These are phyloP conservation scores for Hippophae tibetana DNA, from an alignment of 306 rosid genomes.

Conservation along the genomic window DNA sequence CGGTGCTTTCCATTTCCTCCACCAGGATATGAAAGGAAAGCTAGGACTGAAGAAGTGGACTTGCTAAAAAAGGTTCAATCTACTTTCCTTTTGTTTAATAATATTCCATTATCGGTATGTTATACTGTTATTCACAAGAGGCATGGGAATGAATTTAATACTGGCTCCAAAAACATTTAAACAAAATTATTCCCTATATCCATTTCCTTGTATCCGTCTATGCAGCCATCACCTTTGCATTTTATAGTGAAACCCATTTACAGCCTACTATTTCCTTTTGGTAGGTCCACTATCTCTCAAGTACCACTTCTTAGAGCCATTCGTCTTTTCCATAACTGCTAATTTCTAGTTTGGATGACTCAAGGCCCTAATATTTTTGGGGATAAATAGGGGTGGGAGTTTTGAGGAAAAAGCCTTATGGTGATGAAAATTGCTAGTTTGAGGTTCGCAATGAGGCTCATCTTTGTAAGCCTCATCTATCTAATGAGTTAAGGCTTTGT, in stretches of 20 bases:
- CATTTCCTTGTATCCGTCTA: too few relatives aligned
- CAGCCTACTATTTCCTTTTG: too few relatives aligned
- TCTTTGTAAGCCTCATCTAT: too few relatives aligned
- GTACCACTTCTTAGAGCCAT: not conserved
- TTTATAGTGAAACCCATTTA: too few relatives aligned
- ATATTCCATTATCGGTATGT: slow-evolving; percentile 10
- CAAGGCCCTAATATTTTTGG: not conserved
- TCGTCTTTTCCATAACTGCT: not conserved
- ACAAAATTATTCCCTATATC: too few relatives aligned
- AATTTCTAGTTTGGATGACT: not conserved
- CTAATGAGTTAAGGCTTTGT: too few relatives aligned
- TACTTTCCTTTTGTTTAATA: slow-evolving; percentile 7
- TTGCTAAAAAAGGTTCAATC: slow-evolving; percentile 56
- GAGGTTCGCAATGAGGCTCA: too few relatives aligned
- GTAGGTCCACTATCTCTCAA: not conserved
- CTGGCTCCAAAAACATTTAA: too few relatives aligned
- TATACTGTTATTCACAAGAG: too few relatives aligned
- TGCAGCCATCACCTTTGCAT: too few relatives aligned
- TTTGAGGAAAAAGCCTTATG: not conserved
- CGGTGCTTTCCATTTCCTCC: slow-evolving; percentile 99
- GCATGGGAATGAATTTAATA: too few relatives aligned
- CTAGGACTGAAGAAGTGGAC: slow-evolving; percentile 52
- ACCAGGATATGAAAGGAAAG: slow-evolving; percentile 83
- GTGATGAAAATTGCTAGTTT: not conserved
- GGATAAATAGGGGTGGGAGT: not conserved